Evolutionary conservation across 805 yeast species (phyloP).

Genomic region (Ogataea thermomethanolica): DNA sequence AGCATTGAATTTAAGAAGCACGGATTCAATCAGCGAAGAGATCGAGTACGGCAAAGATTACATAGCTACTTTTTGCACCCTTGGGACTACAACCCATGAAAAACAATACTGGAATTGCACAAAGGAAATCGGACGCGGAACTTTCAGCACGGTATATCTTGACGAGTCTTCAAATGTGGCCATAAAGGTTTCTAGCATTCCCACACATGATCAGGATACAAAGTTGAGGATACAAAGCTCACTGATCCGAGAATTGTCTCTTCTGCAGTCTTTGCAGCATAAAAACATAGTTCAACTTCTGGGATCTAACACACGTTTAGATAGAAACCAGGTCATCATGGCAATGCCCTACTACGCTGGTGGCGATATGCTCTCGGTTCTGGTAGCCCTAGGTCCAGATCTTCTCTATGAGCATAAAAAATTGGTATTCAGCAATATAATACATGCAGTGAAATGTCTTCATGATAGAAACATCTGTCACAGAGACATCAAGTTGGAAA

Average conservation of each 20-base stretch:
- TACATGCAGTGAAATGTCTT: constrained; percentile 65
- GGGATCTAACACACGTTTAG: constrained; percentile 42
- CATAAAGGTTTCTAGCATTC: constrained; percentile 57
- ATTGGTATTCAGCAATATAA: constrained; percentile 67
- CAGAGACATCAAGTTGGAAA: constrained; percentile 89
- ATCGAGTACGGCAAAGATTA: constrained; percentile 7
- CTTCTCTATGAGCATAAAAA: constrained; percentile 50
- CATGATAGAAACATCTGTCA: constrained; percentile 73
- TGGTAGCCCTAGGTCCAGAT: constrained; percentile 39
- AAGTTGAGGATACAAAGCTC: constrained; percentile 57
- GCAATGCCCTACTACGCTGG: constrained; percentile 78
- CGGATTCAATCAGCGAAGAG: constrained; percentile 9
- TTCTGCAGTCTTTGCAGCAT: constrained; percentile 54
- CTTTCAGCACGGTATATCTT: constrained; percentile 61
- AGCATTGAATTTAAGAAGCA: constrained; percentile 9
- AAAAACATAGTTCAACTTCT: constrained; percentile 66
- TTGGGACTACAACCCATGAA: constrained; percentile 10
- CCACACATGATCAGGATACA: constrained; percentile 34
- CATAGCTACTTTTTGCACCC: constrained; percentile 12
- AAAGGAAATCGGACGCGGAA: constrained; percentile 58
- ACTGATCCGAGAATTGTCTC: constrained; percentile 67
- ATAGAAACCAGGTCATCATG: constrained; percentile 36
- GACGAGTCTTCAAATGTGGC: constrained; percentile 52
- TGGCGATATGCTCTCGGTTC: constrained; percentile 76
- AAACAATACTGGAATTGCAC: constrained; percentile 35